Conservation (phyloP, 2,329 filamentous ascomycete genomes). For the Monilinia fructigena region DNA sequence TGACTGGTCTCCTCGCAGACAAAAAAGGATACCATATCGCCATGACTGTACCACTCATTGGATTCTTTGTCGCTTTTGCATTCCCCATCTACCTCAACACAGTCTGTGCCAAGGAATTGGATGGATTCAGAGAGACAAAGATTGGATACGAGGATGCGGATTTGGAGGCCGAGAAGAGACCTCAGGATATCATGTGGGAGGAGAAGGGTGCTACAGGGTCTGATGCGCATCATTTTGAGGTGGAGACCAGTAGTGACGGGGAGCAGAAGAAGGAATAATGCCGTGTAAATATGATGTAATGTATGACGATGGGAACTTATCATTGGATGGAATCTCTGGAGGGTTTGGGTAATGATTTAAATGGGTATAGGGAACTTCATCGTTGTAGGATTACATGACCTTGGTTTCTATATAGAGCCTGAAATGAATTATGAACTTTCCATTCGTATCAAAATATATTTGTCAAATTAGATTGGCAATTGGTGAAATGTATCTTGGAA, state of each 20-base stretch:
- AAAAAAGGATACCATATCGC: slow-evolving; percentile 24
- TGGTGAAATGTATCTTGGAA: too few relatives aligned
- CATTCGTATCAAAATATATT: too few relatives aligned
- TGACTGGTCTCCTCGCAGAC: slow-evolving; percentile 26
- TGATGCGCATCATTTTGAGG: slow-evolving; percentile 1
- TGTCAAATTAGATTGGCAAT: too few relatives aligned
- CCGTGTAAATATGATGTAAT: too few relatives aligned
- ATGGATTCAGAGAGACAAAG: slow-evolving; percentile 41
- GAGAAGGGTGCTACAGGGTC: slow-evolving; percentile 10
- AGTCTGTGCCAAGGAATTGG: slow-evolving; percentile 39
- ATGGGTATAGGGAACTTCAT: too few relatives aligned
- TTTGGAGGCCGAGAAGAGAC: slow-evolving; percentile 5
- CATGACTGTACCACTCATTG: slow-evolving; percentile 40
- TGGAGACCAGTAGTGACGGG: background rate
- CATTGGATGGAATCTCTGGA: too few relatives aligned
- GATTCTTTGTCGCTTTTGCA: slow-evolving; percentile 41
- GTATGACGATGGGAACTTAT: too few relatives aligned
- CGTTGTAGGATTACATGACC: too few relatives aligned
- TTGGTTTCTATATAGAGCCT: too few relatives aligned
- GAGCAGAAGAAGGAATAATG: background rate
- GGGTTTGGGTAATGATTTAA: too few relatives aligned
- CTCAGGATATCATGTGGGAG: background rate
- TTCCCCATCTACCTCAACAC: slow-evolving; percentile 42
- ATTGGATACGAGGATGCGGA: slow-evolving; percentile 38
- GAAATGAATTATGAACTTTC: too few relatives aligned